Evolutionary conservation across 441 rosid genomes (phyloP).

Genomic region (Jatropha multifida): DNA sequence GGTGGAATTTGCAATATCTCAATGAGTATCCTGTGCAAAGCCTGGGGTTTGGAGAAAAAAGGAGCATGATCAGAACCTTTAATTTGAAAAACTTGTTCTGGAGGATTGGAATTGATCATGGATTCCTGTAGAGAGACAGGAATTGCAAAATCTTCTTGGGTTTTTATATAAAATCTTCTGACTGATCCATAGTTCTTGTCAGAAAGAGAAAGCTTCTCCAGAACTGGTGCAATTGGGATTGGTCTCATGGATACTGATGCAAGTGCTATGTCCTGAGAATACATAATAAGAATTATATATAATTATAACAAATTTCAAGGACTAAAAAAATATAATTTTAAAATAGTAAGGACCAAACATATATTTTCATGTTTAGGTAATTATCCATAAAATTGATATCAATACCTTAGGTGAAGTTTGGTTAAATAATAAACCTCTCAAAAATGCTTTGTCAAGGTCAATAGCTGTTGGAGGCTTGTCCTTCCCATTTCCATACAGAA

Average conservation of each 20-base stretch:
- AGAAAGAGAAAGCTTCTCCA: constrained; percentile 71
- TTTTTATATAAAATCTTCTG: constrained; percentile 62
- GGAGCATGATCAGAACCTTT: constrained; percentile 91
- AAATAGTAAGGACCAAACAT: too few species aligned
- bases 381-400: neutral
- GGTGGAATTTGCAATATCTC: constrained; percentile 54
- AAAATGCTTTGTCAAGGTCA: constrained; percentile 60
- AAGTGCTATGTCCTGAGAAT: constrained; percentile 62
- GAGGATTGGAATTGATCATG: constrained; percentile 63
- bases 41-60: constrained; percentile 92
- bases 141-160: constrained; percentile 67
- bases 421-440: constrained; percentile 64
- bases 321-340: too few species aligned
- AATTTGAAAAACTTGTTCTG: constrained; percentile 61
- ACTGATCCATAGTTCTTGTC: constrained; percentile 61
- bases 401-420: constrained; percentile 71
- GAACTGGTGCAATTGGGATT: constrained; percentile 77
- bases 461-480: constrained; percentile 78
- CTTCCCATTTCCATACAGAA: constrained; percentile 69
- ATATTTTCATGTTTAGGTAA: too few species aligned
- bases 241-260: constrained; percentile 87
- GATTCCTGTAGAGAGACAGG: constrained; percentile 56
- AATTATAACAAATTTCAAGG: too few species aligned
- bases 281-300: neutral
- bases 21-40: constrained; percentile 60